Base-by-base conservation (phyloP, 1,284 basidiomycete species). In the Rhodotorula sp. region DNA sequence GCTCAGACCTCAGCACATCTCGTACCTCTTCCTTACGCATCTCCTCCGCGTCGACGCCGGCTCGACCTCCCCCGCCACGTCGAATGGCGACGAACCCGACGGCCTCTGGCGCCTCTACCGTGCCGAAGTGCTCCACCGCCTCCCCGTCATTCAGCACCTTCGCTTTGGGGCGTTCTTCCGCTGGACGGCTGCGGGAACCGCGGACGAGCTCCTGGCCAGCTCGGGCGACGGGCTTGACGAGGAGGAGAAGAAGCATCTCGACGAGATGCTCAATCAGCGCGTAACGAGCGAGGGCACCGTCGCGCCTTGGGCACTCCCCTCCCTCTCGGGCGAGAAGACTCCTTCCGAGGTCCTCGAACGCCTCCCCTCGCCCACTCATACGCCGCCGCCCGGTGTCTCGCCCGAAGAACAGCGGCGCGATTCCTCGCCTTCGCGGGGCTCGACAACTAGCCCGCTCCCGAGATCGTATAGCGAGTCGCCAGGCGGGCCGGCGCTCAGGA, bases 21-120 rank as follows among this genome's bases (percentile, higher is more conserved):
- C 77, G 20, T 79, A 77, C 66, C 76, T 81, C 52, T 81, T 77
- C 76, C 76, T 78, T 13, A 70, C 76, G 26, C 87, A 87, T 22
- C 88, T 98, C 71, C 86, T 84, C 73, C 88, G 93, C 65, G 88
- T 95, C 69, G 86, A 86, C 73, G 78, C 0, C 94, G 94, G 82
- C 87, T 89, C 76, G 92, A 94, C 77, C 92, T 95, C 79, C 94
- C 91, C 1, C 93, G 93, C 80, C 87, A 89, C 63, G 90, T 97
- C 61, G 89, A 44, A 37, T 24, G 30, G 20, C 46, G 92, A 97
- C 80, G 90, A 94, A 34, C 89, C 93, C 78, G 85, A 84, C 9
- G 96, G 95, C 5, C 81, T 98, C 72, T 85, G 92, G 76, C 96
- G 95, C 82, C 98, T 98, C 93, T 98, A 94, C 81, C 86, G 91